Evolutionary conservation across 768 basidiomycete genomes (phyloP), one percentile per base, ranked within the genome.

Genomic region (Trametes punicea): DNA sequence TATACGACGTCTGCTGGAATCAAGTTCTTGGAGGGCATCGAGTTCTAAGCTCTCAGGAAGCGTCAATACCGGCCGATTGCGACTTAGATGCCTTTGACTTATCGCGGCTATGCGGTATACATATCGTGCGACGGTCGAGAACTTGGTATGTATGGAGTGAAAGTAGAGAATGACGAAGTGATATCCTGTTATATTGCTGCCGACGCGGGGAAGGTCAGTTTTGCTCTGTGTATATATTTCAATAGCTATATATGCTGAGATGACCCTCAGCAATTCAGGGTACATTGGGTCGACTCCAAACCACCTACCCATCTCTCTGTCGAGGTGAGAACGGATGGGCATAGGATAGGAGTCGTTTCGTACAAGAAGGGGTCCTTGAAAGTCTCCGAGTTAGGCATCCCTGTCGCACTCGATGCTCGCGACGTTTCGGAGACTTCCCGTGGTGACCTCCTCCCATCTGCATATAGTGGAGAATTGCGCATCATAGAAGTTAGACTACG

Each of bases 101-200:
- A 41, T 16, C 55, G 52, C 3, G 57, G 56, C 16, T 64, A 59
- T 34, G 54, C 54, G 4, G 59, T 55, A 6, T 56, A 41, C 8
- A 39, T 65, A n/a, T 56, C 57, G 20, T 61, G 55, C 31, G 62
- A 63, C 23, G 62, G 64, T 20, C 21, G 29, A 20, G 46, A 57
- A 15, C 45, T 63, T 6, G 47, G 57, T 15, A 40, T 39, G 18
- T 52, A 55, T 41, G 45, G 34, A 29, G 55, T 53, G 27, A 56
- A 60, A 36, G 51, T 60, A 20, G 55, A 61, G 33, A 36, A 47
- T 30, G 57, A 62, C 25, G 46, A 57, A 9, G 52, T 41, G 16
- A 30, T 60, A 15, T 61, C 60, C 3, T 61, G 64, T 26, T 65
- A 63, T 39, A 46, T 65, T 23, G 44, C 49, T 2, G 55, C 51